A percentile compares a stretch with the other conserved stretches of the same genome.
Conservation (phyloP, 1,284 basidiomycete species). For the Leccinum huronense region DNA sequence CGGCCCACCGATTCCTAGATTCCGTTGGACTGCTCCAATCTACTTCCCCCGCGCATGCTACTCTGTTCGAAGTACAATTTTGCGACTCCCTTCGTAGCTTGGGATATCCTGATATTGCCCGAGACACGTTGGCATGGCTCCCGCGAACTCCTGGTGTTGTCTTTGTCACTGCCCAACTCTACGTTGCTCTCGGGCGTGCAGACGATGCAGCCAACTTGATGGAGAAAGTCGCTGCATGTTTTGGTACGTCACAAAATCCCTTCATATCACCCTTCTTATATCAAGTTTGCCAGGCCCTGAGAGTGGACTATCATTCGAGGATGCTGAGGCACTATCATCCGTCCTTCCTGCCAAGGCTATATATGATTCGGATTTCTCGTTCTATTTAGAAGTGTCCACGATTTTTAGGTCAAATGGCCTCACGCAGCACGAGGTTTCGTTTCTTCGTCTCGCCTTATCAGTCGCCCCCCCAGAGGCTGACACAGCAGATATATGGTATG, state of each 20-base stretch:
- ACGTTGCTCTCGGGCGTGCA: constrained; percentile 65
- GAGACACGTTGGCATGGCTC: constrained; percentile 69
- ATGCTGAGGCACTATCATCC: constrained; percentile 57
- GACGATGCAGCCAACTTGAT: constrained; percentile 74
- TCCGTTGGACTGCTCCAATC: constrained; percentile 63
- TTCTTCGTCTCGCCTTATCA: constrained; percentile 77
- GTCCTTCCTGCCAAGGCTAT: constrained; percentile 61
- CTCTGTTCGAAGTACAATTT: constrained; percentile 67
- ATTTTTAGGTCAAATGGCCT: constrained; percentile 65
- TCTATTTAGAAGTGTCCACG: constrained; percentile 74
- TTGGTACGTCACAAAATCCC: constrained; percentile 51
- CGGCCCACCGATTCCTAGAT: constrained; percentile 69
- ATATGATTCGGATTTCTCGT: constrained; percentile 64
- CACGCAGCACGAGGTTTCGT: constrained; percentile 65
- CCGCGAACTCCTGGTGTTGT: constrained; percentile 73
- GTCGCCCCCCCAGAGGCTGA: constrained; percentile 54
- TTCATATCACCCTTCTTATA: constrained; percentile 13
- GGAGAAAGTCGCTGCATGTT: constrained; percentile 73
- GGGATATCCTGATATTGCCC: constrained; percentile 62
- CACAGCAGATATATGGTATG: constrained; percentile 70
- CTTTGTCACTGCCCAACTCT: constrained; percentile 71
- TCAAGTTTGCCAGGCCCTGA: constrained; percentile 46
- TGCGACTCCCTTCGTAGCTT: constrained; percentile 66
- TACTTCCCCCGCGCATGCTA: constrained; percentile 60
- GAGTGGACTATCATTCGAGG: constrained; percentile 54